These are phyloP conservation scores for Pichia phayaonensis DNA, from an alignment of 805 yeast genomes.

Conservation along the genomic window DNA sequence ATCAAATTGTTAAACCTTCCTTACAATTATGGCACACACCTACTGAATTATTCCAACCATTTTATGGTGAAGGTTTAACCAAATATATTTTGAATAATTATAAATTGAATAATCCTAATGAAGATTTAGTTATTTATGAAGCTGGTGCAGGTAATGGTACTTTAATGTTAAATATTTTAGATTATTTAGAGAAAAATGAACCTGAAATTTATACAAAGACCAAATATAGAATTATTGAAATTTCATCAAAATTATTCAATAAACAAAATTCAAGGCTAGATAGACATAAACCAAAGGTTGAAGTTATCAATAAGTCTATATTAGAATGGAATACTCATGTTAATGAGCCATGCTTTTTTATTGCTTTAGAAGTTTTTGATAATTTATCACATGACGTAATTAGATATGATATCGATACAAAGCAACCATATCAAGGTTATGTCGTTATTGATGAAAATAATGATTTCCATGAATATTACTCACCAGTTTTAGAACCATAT, in stretches of 20 bases:
- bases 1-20: slow-evolving; percentile 29
- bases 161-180: slow-evolving; percentile 65
- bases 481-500: slow-evolving; percentile 53
- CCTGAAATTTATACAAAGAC: slow-evolving; percentile 71
- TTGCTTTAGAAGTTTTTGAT: slow-evolving; percentile 79
- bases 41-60: slow-evolving; percentile 76
- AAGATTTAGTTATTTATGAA: slow-evolving; percentile 71
- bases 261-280: slow-evolving; percentile 37
- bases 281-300: slow-evolving; percentile 46
- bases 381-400: slow-evolving; percentile 78
- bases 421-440: slow-evolving; percentile 68
- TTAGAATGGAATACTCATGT: slow-evolving; percentile 62
- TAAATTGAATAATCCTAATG: slow-evolving; percentile 58
- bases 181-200: slow-evolving; percentile 50
- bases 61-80: slow-evolving; percentile 81
- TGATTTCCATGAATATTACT: slow-evolving; percentile 67
- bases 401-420: slow-evolving; percentile 61
- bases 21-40: slow-evolving; percentile 87
- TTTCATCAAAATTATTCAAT: slow-evolving; percentile 52
- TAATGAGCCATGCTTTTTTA: slow-evolving; percentile 62
- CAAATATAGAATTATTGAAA: slow-evolving; percentile 65
- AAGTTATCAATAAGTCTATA: slow-evolving; percentile 65
- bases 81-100: slow-evolving; percentile 67
- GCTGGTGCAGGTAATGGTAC: slow-evolving; percentile 92
- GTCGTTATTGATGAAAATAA: slow-evolving; percentile 67